Evolutionary conservation across 768 basidiomycete species (phyloP).

Genomic region (Suillus discolor): DNA sequence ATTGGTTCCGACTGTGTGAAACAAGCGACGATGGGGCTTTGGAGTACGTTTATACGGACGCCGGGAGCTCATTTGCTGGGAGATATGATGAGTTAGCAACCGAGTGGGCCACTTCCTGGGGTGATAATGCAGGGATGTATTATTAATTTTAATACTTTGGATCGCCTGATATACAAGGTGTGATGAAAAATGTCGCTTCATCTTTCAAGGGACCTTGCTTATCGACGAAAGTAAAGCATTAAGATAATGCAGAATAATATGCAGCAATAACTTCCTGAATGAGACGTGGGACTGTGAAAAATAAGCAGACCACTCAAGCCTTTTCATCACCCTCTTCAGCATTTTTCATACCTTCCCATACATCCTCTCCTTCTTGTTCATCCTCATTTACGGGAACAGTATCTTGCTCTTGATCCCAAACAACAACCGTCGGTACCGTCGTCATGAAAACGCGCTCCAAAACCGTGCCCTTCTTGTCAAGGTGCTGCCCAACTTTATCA

Average conservation of each 20-base stretch:
- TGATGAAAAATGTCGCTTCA: not conserved
- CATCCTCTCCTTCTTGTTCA: slow-evolving; percentile 53
- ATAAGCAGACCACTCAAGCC: slow-evolving; percentile 16
- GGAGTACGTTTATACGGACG: not conserved
- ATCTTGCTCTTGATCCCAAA: slow-evolving; percentile 54
- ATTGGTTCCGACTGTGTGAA: not conserved
- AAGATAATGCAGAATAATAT: not conserved
- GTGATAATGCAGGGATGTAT: not conserved
- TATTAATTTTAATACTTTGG: not conserved
- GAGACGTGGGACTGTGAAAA: not conserved
- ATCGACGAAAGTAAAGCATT: not conserved
- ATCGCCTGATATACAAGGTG: not conserved
- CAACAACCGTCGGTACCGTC: slow-evolving; percentile 58
- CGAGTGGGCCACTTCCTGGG: not conserved
- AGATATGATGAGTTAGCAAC: not conserved
- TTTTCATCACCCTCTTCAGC: slow-evolving; percentile 43
- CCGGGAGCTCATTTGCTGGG: not conserved
- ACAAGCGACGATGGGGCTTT: not conserved
- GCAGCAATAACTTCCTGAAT: not conserved
- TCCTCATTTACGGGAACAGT: slow-evolving; percentile 14
- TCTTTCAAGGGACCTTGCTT: not conserved
- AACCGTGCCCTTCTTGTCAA: slow-evolving; percentile 60
- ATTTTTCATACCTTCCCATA: slow-evolving; percentile 71
- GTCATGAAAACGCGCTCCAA: slow-evolving; percentile 67
- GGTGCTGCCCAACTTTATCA: slow-evolving; percentile 45